phyloP scores from a whole-genome alignment of 768 basidiomycete species.

The Tylopilus sp. region DNA sequence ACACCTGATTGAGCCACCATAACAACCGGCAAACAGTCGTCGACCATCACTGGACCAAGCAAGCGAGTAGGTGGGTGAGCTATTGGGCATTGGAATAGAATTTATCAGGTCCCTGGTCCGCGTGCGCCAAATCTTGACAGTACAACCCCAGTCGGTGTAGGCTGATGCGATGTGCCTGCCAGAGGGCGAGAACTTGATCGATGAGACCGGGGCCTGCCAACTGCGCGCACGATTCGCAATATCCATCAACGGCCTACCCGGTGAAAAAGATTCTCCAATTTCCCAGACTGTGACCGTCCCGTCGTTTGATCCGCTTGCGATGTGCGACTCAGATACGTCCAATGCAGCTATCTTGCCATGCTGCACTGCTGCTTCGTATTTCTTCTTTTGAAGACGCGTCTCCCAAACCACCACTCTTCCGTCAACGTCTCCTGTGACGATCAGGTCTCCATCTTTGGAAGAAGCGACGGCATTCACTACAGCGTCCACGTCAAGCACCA shows the following conservation, averaged over 20 bases:
- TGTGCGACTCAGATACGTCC: background rate
- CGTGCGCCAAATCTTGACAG: constrained; percentile 12
- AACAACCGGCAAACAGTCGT: constrained; percentile 12
- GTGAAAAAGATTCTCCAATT: background rate
- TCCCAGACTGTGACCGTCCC: background rate
- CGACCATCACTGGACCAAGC: constrained; percentile 17
- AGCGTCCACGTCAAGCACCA: background rate
- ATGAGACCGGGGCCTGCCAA: background rate
- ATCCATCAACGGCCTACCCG: background rate
- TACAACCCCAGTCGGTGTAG: background rate
- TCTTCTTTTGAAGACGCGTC: background rate
- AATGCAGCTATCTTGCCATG: background rate
- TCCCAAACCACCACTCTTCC: background rate
- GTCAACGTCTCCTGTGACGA: background rate
- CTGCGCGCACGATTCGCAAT: too few species aligned
- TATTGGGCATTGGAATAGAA: background rate
- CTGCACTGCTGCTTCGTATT: background rate
- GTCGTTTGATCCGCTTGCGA: background rate
- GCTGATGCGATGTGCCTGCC: constrained; percentile 8
- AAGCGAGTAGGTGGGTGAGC: constrained; percentile 4
- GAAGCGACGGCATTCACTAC: background rate
- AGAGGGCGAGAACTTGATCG: constrained; percentile 16
- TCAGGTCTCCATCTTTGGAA: background rate
- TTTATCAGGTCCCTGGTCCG: constrained; percentile 3
- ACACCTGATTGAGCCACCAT: constrained; percentile 7